Base-by-base conservation (phyloP, 2,329 filamentous ascomycete species). In the Sarocladium brachiariae region DNA sequence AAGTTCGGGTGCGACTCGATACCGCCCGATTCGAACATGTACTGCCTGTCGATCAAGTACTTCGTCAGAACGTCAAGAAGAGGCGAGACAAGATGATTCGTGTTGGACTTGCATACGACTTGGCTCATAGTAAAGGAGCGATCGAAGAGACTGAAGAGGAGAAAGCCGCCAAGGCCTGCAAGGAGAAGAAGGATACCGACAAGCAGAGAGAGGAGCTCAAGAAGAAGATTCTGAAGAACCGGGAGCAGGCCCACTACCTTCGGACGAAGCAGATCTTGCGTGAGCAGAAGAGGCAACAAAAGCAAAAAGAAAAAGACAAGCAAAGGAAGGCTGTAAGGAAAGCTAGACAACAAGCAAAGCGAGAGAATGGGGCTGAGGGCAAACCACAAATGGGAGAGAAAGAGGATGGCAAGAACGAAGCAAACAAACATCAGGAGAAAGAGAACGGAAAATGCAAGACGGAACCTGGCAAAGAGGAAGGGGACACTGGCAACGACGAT, bases 221-320 rank as follows among this genome's bases (percentile, higher is more conserved):
- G 49, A 65, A 67, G 43, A 75, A 75, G 60, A 62, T 71, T 10
- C 65, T 70, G n/a, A 61, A 66, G 11, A 72, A 68, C 51, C 60
- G 62, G n/a, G 65, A 67, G 27, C 59, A 65, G 48, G 51, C 56
- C 3, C 62, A 71, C 39, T 68, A 68, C 13, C 57, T 71, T 11
- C 63, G 64, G 47, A 64, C 60, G 16, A 70, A 67, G 45, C 63
- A 68, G 25, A 65, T 65, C 38, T 63, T 66, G 37, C 70, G 66
- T 50, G 53, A 55, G 1, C 53, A 61, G 30, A 59, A 56, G 14
- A 57, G 46, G 21, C 50, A 51, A 3, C 46, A 55, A 58, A 84
- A 81, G 61, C 89, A 87, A 64, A 90, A 87, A 69, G 92, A 89
- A 66, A 89, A 86, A 70, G 88, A 86, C 73, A 90, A 88, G 76